Evolutionary conservation across 805 yeast species (phyloP).

Genomic region (Komagataella ulmi): DNA sequence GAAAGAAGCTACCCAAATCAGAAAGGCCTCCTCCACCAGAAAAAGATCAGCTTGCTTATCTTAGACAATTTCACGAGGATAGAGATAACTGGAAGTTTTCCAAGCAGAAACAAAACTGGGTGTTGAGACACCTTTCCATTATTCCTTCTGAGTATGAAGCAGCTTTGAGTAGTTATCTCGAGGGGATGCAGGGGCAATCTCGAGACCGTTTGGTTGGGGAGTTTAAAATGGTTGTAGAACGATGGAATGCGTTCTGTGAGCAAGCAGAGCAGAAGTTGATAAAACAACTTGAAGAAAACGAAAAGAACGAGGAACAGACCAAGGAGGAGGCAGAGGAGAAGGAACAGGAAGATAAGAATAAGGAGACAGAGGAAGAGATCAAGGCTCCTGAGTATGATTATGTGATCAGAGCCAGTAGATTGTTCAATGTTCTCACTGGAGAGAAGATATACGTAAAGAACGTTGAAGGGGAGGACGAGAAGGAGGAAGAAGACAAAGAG

Average conservation of each 20-base stretch:
- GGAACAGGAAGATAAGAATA: slow-evolving; percentile 2
- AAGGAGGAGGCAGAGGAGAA: slow-evolving; percentile 8
- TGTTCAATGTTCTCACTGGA: slow-evolving; percentile 21
- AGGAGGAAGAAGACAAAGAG: slow-evolving; percentile 6
- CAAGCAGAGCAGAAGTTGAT: slow-evolving; percentile 27
- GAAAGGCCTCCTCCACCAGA: slow-evolving; percentile 66
- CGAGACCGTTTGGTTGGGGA: slow-evolving; percentile 40
- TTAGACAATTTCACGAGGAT: slow-evolving; percentile 44
- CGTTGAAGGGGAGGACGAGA: slow-evolving; percentile 6
- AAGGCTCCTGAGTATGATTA: slow-evolving; percentile 21
- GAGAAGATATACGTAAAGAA: slow-evolving; percentile 18
- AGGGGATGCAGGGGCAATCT: slow-evolving; percentile 60
- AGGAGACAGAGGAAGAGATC: slow-evolving; percentile 6
- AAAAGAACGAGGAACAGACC: slow-evolving; percentile 8
- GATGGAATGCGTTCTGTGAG: slow-evolving; percentile 42
- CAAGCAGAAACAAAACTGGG: slow-evolving; percentile 81
- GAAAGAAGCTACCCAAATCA: slow-evolving; percentile 53
- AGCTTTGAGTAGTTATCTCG: slow-evolving; percentile 36
- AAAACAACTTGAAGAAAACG: slow-evolving; percentile 15
- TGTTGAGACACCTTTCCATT: slow-evolving; percentile 42
- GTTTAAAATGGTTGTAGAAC: slow-evolving; percentile 28
- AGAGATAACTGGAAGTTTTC: slow-evolving; percentile 67
- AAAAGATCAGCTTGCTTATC: slow-evolving; percentile 57
- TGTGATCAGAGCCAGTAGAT: slow-evolving; percentile 25
- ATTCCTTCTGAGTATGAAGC: slow-evolving; percentile 41